Percentiles rank a stretch among this genome's conserved stretches.
Conservation (phyloP, 768 basidiomycete species). For the Thelephora ganbajun region DNA sequence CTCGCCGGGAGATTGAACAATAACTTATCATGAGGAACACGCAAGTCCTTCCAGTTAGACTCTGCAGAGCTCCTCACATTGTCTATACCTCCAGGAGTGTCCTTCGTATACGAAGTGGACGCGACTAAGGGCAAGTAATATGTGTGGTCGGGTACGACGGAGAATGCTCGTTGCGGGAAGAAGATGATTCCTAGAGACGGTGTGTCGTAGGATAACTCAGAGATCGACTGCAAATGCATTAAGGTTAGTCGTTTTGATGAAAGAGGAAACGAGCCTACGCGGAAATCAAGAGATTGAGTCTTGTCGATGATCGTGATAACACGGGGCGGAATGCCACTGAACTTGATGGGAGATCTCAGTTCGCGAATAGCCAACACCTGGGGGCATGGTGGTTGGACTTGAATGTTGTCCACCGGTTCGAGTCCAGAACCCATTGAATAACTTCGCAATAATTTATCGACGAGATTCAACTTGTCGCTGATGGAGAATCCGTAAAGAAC, state of each 20-base stretch:
- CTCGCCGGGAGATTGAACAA: conserved; percentile 9
- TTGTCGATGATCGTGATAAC: conserved; percentile 26
- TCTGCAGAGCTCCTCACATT: conserved; percentile 18
- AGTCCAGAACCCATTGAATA: conserved; percentile 24
- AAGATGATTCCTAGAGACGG: conserved; percentile 60
- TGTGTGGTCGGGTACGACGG: conserved; percentile 24
- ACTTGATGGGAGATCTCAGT: conserved; percentile 13
- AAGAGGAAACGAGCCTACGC: conserved; percentile 21
- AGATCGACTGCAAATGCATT: conserved; percentile 27
- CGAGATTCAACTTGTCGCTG: conserved; percentile 44
- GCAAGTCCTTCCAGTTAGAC: conserved; percentile 17
- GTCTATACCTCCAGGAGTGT: conserved; percentile 9
- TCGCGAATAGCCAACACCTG: conserved; percentile 7
- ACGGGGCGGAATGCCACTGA: conserved; percentile 15
- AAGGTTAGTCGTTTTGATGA: conserved; percentile 20
- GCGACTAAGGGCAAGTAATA: conserved; percentile 41
- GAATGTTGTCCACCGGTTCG: conserved; percentile 10
- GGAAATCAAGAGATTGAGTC: conserved; percentile 18
- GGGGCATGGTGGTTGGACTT: conserved; percentile 6
- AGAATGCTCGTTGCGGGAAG: conserved; percentile 34
- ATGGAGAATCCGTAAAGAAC: conserved; percentile 55
- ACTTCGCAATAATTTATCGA: conserved; percentile 47
- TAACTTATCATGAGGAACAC: conserved; percentile 13
- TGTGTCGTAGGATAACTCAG: conserved; percentile 22
- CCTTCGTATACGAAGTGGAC: conserved; percentile 9